Conservation (phyloP, 768 basidiomycete species). For the Suillus discolor region DNA sequence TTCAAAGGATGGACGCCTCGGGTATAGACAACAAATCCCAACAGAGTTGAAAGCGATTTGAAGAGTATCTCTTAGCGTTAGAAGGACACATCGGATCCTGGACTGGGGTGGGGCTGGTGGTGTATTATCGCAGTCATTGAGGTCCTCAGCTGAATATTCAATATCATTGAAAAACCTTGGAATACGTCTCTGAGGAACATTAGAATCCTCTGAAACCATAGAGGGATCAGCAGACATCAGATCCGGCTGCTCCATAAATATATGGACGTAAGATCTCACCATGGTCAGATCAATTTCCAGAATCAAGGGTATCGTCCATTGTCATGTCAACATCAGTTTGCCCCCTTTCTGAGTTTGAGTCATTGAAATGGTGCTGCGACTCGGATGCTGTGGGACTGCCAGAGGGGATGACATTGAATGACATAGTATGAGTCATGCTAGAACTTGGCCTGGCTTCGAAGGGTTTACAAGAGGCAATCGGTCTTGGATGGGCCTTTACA, state of each 20-base stretch:
- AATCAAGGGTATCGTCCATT: neutral
- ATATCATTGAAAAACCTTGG: neutral
- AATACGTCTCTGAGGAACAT: neutral
- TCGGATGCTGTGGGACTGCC: neutral
- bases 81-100: too few species aligned
- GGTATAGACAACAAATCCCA: too few species aligned
- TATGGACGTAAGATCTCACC: neutral
- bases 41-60: too few species aligned
- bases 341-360: neutral
- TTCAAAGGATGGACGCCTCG: too few species aligned
- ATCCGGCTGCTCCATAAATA: too few species aligned
- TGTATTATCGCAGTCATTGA: neutral
- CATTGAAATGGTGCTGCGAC: neutral
- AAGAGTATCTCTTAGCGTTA: too few species aligned
- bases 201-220: neutral
- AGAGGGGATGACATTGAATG: too few species aligned
- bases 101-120: too few species aligned
- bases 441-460: neutral
- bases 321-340: neutral
- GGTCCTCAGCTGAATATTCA: neutral
- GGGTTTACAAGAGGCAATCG: too few species aligned
- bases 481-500: too few species aligned
- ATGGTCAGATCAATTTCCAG: neutral
- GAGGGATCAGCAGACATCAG: neutral
- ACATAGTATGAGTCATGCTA: neutral